Percentiles rank a stretch among this genome's conserved stretches.
Evolutionary conservation across 1,284 basidiomycete species (phyloP).

Genomic region (Pascua sp.): DNA sequence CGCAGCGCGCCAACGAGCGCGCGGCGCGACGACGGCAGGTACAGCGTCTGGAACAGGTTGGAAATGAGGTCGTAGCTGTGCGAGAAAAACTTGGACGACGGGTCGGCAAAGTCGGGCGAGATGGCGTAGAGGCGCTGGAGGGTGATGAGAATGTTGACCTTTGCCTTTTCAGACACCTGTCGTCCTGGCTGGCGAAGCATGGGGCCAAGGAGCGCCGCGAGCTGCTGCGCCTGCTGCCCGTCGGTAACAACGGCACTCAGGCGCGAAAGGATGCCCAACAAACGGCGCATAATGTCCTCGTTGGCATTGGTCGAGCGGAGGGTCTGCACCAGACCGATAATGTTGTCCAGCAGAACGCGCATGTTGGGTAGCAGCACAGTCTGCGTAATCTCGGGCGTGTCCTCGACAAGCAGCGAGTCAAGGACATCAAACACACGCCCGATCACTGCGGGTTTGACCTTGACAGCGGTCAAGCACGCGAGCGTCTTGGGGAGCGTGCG

Average conservation of each 20-base stretch:
- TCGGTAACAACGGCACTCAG: constrained; percentile 73
- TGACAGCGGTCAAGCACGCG: constrained; percentile 72
- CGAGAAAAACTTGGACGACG: constrained; percentile 54
- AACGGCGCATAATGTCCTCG: constrained; percentile 74
- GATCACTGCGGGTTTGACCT: constrained; percentile 83
- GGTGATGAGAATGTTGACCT: constrained; percentile 77
- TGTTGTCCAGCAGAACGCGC: constrained; percentile 67
- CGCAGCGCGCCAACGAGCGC: constrained; percentile 66
- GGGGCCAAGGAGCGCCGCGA: constrained; percentile 73
- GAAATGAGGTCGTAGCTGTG: constrained; percentile 67
- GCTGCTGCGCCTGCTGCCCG: constrained; percentile 66
- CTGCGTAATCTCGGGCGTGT: constrained; percentile 52
- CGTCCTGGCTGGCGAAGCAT: constrained; percentile 74
- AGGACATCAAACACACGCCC: constrained; percentile 80
- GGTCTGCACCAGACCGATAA: constrained; percentile 67
- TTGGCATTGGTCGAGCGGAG: constrained; percentile 51
- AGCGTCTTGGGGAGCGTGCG: constrained; percentile 72
- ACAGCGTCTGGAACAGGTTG: constrained; percentile 70
- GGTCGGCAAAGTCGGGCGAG: constrained; percentile 63
- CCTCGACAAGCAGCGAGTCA: constrained; percentile 64
- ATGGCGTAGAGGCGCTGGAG: constrained; percentile 70
- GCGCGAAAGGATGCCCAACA: constrained; percentile 75
- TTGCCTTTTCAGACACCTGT: constrained; percentile 78
- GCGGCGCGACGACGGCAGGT: constrained; percentile 64
- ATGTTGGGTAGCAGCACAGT: constrained; percentile 66